These are phyloP conservation scores for Coccinonectria pachysandricola DNA, from an alignment of 2,329 filamentous ascomycete genomes.

Conservation along the genomic window DNA sequence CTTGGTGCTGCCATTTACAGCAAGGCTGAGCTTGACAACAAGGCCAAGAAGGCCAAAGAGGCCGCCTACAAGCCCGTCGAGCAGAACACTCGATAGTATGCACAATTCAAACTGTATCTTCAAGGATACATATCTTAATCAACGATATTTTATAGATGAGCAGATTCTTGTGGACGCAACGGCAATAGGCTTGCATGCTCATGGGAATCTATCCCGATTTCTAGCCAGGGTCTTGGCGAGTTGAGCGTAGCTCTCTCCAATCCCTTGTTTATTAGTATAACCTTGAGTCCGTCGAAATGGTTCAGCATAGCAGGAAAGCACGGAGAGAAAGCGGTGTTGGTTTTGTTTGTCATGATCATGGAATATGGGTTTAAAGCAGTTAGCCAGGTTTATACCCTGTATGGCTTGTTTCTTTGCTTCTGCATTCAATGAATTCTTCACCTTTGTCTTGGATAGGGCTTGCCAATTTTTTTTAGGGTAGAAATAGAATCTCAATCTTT, in stretches of 20 bases:
- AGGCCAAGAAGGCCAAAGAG: conserved; percentile 23
- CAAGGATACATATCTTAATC: too few relatives aligned
- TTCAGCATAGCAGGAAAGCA: conserved; percentile 4
- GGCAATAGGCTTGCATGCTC: too few relatives aligned
- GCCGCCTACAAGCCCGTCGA: conserved; percentile 25
- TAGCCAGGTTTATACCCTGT: conserved; percentile 11
- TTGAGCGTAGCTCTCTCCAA: too few relatives aligned
- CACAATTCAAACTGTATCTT: too few relatives aligned
- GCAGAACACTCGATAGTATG: too few relatives aligned
- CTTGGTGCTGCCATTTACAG: conserved; percentile 47
- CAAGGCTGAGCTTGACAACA: conserved; percentile 44
- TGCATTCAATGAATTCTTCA: too few relatives aligned
- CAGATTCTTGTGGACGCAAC: too few relatives aligned
- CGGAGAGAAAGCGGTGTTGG: conserved; percentile 6
- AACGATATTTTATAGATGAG: too few relatives aligned
- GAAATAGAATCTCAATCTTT: conserved; percentile 11
- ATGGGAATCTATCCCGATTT: too few relatives aligned
- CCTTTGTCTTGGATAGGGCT: conserved; percentile 17
- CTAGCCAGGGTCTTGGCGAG: too few relatives aligned
- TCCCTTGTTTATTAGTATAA: too few relatives aligned
- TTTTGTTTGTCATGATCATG: conserved; percentile 18
- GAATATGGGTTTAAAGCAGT: conserved; percentile 17
- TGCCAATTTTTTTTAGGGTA: conserved; percentile 9
- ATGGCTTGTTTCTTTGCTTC: conserved; percentile 8
- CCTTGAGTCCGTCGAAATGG: conserved; percentile 5